phyloP scores from a whole-genome alignment of 345 rosid species.

The Dimocarpus longan region DNA sequence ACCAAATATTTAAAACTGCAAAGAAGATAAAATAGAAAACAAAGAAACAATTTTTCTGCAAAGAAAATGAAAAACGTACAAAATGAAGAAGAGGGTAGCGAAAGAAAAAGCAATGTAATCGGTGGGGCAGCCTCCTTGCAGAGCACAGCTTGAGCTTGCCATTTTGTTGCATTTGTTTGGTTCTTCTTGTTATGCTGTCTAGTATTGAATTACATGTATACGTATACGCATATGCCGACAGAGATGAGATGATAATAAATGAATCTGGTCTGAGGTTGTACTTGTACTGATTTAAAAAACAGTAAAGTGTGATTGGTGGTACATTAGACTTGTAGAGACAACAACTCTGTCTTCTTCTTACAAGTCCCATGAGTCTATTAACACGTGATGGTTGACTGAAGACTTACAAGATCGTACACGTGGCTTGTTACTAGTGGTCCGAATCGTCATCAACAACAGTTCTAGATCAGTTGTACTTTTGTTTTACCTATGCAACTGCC shows the following conservation, averaged over 20 bases:
- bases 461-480: neutral
- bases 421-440: neutral
- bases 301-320: neutral
- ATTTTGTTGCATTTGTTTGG: slow-evolving; percentile 27
- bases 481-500: neutral
- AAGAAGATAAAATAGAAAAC: neutral
- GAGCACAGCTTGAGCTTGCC: slow-evolving; percentile 57
- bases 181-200: neutral
- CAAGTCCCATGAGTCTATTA: neutral
- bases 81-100: slow-evolving; percentile 54
- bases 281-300: neutral
- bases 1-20: neutral
- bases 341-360: neutral
- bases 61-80: slow-evolving; percentile 41
- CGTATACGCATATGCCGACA: no score
- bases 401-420: neutral
- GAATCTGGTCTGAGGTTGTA: neutral
- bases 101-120: slow-evolving; percentile 74
- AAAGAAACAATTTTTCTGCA: neutral
- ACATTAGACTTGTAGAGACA: neutral
- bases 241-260: neutral
- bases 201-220: no score
- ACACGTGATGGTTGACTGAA: slow-evolving; percentile 4
- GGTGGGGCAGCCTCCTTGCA: slow-evolving; percentile 79
- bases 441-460: neutral